These are phyloP conservation scores for Trichosanthes cucumerina DNA, from an alignment of 306 rosid species.

Conservation along the genomic window DNA sequence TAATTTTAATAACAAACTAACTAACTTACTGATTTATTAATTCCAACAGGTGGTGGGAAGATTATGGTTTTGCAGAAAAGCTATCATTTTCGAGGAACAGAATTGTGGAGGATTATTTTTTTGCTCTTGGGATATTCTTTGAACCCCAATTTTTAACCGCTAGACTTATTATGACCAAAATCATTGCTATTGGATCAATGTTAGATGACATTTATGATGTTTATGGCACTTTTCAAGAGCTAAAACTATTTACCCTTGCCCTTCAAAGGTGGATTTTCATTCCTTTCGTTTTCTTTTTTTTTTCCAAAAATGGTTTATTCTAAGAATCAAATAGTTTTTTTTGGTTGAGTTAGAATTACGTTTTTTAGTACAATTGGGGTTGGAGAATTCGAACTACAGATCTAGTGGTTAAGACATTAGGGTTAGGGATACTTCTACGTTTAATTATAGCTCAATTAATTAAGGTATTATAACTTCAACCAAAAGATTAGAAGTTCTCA, in stretches of 20 bases:
- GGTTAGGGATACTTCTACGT: too few relatives aligned
- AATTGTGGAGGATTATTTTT: slow-evolving; percentile 35
- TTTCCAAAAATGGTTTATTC: too few relatives aligned
- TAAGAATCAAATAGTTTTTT: too few relatives aligned
- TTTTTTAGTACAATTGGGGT: too few relatives aligned
- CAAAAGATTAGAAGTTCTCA: too few relatives aligned
- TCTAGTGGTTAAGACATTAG: too few relatives aligned
- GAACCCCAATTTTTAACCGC: slow-evolving; percentile 21
- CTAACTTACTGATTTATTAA: not conserved
- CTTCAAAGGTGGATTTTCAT: slow-evolving; percentile 20
- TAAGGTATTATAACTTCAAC: too few relatives aligned
- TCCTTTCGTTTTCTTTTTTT: too few relatives aligned
- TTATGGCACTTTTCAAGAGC: slow-evolving; percentile 40
- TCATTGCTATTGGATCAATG: not conserved
- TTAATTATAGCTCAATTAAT: too few relatives aligned
- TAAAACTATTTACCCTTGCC: slow-evolving; percentile 28
- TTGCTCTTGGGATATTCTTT: slow-evolving; percentile 24
- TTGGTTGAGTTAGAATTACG: too few relatives aligned
- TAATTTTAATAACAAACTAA: not conserved
- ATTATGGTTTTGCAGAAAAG: slow-evolving; percentile 17
- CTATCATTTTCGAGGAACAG: slow-evolving; percentile 35
- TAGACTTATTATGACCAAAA: slow-evolving; percentile 18
- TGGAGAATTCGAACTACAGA: too few relatives aligned
- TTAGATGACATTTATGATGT: slow-evolving; percentile 43
- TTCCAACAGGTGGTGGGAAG: slow-evolving; percentile 41